Evolutionary conservation across 345 rosid species (phyloP).

Genomic region (Eucalyptus sideroxylon): DNA sequence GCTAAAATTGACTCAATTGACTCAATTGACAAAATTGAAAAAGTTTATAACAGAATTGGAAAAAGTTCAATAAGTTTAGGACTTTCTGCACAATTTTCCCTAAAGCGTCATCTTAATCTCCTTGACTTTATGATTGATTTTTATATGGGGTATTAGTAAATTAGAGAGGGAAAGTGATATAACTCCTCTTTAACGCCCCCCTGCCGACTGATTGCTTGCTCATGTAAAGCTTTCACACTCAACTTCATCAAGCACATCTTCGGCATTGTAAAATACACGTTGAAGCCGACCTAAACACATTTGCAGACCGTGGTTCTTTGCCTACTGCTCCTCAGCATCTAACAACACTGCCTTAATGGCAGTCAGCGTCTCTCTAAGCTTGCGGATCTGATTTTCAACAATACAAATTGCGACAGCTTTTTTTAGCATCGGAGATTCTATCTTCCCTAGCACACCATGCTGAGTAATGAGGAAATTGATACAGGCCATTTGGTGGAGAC

Average conservation of each 20-base stretch:
- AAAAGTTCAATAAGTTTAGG: too few species aligned
- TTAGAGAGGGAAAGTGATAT: neutral
- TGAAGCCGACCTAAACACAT: neutral
- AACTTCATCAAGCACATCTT: too few species aligned
- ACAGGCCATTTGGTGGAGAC: neutral
- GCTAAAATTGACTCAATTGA: too few species aligned
- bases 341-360: neutral
- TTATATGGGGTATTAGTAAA: too few species aligned
- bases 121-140: too few species aligned
- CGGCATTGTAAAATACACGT: too few species aligned
- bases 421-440: neutral
- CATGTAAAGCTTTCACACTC: too few species aligned
- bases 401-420: neutral
- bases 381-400: neutral
- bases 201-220: neutral
- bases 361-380: neutral
- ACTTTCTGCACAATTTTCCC: too few species aligned
- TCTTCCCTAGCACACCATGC: neutral
- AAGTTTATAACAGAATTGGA: accelerated
- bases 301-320: too few species aligned
- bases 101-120: too few species aligned
- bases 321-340: too few species aligned
- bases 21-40: too few species aligned
- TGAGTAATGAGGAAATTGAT: neutral
- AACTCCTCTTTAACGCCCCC: neutral